Evolutionary conservation across 306 rosid genomes (phyloP).

Genomic region (Malus asiatica): DNA sequence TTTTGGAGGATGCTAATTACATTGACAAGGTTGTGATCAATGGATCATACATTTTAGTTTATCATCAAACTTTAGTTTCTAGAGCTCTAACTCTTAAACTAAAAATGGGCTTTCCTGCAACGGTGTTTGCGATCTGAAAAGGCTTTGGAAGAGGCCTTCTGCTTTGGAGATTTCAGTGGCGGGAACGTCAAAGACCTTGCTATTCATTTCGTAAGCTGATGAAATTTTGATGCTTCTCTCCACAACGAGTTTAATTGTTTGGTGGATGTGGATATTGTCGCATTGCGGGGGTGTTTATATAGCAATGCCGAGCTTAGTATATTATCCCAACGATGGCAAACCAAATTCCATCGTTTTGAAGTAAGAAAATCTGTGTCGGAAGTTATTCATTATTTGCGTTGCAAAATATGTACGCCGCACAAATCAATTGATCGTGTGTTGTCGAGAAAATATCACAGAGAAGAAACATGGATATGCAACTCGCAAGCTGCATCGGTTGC

Average conservation of each 20-base stretch:
- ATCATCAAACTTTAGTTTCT: no score
- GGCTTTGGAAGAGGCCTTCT: conserved; percentile 24
- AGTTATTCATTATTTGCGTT: no score
- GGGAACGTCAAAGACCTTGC: conserved; percentile 29
- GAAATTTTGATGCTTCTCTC: not conserved
- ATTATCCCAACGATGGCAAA: not conserved
- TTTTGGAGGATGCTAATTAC: no score
- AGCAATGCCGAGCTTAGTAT: not conserved
- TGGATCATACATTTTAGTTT: not conserved
- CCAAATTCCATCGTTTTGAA: no score
- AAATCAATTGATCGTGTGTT: no score
- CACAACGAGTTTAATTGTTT: not conserved
- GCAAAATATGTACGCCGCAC: no score
- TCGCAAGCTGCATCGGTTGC: no score
- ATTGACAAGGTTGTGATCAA: not conserved
- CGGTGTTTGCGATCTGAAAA: not conserved
- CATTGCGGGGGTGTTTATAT: not conserved
- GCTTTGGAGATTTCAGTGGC: conserved; percentile 7
- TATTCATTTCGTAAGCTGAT: conserved; percentile 25
- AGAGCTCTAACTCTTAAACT: no score
- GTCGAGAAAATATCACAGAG: no score
- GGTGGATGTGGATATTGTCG: not conserved
- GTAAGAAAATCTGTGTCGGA: no score
- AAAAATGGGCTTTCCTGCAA: no score
- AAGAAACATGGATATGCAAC: no score